phyloP scores from a whole-genome alignment of 78 protist genomes.

The Bodo saltans region DNA sequence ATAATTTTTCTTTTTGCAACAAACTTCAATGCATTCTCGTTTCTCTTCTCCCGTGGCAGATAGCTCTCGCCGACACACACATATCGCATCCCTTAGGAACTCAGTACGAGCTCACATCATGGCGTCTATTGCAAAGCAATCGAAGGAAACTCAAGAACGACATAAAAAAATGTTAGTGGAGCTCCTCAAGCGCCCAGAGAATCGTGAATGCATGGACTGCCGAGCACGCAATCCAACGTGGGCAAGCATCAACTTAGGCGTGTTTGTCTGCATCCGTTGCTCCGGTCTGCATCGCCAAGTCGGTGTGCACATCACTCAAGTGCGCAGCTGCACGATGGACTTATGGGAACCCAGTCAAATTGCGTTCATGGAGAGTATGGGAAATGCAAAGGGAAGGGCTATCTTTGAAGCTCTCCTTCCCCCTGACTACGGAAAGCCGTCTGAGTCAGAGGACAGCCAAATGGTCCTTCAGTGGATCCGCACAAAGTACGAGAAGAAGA shows the following conservation, averaged over 20 bases:
- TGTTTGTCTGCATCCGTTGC: conserved; percentile 35
- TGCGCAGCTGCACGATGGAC: conserved; percentile 48
- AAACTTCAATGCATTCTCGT: no score
- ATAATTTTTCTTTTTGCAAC: no score
- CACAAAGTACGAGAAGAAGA: conserved; percentile 27
- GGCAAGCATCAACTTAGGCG: conserved; percentile 31
- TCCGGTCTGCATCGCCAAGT: conserved; percentile 35
- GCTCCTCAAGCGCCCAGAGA: conserved; percentile 40
- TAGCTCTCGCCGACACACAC: no score
- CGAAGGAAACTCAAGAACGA: conserved; percentile 6
- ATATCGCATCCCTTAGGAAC: no score
- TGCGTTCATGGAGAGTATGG: conserved; percentile 9
- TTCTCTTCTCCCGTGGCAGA: no score
- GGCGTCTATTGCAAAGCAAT: conserved; percentile 28
- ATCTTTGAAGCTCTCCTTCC: conserved; percentile 19
- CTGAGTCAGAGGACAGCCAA: background rate
- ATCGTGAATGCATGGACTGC: conserved; percentile 49
- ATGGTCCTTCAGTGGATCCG: conserved; percentile 23
- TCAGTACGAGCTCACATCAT: background rate
- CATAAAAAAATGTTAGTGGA: conserved; percentile 9
- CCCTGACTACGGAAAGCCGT: conserved; percentile 28
- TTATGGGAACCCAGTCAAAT: conserved; percentile 11
- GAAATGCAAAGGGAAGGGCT: background rate
- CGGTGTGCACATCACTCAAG: conserved; percentile 66
- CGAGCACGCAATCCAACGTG: background rate